Evolutionary conservation across 1,139 yeast genomes (phyloP), one percentile per base, ranked within the genome.

Genomic region (Geotrichum fermentans): DNA sequence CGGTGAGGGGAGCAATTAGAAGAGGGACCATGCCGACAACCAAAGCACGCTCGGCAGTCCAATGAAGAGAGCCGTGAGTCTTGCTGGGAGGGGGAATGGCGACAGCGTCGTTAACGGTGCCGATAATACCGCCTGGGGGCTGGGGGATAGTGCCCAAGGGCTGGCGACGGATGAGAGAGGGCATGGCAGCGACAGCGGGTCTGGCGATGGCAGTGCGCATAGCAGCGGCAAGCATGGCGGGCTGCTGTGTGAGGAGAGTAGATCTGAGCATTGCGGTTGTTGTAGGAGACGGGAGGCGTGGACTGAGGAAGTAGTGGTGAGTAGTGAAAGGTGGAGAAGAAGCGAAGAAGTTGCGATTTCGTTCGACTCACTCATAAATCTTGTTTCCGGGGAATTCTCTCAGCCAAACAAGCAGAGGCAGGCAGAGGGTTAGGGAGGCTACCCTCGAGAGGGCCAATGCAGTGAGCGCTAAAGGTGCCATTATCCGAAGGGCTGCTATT

Each of bases 21-120:
- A 90, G 71, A 21, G 97, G 97, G n/a, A 86, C 74, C 63, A 89
- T 67, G 1, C 83, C 77, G 20, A 81, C 67, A 7, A 90, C 76
- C 13, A 85, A 72, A 5, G 78, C 61, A 58, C 89, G 77, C 67
- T 90, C 97, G 61, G 83, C 80, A 13, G 88, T 72, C 96, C 96
- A 89, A 72, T 89, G 97, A 65, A 79, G 81, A 3, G 95, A 82
- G 28, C 97, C 97, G 61, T 86, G 90, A 57, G 74, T 67, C 60
- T 74, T 72, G 62, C 78, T 74, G 1, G 82, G 68, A 47, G 72
- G 68, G 36, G 95, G 95, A 17, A 77, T 72, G 43, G 77, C 76
- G 57, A 78, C 80, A 4, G 96, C 84, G 53, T 89, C 96, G 67
- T 89, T 89, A 46, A 85, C 90, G 20, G 83, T 77, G 16, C 94